These are phyloP conservation scores for Gonium pectorale DNA, from an alignment of 139 green algal genomes.

Conservation along the genomic window DNA sequence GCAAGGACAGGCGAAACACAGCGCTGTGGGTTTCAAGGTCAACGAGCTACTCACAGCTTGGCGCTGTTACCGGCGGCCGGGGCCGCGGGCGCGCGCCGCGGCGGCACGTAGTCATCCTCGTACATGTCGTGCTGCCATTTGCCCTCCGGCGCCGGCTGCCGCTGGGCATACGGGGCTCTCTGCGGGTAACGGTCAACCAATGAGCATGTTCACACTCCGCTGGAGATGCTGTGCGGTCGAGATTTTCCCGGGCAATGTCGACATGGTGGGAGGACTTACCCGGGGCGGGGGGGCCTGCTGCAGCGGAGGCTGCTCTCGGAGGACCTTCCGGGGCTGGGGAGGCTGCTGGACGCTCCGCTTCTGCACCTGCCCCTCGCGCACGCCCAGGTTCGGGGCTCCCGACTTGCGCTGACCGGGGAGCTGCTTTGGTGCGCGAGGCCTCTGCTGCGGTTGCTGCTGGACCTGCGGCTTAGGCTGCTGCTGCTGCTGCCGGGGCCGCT, in stretches of 20 bases:
- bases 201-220: too few relatives aligned
- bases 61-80: not conserved
- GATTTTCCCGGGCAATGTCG: too few relatives aligned
- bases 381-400: not conserved
- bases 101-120: not conserved
- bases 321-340: too few relatives aligned
- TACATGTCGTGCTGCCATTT: slow-evolving; percentile 43
- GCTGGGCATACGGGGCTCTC: not conserved
- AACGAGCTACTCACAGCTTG: slow-evolving; percentile 41
- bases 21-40: too few relatives aligned
- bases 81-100: not conserved
- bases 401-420: not conserved
- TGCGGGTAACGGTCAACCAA: too few relatives aligned
- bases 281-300: not conserved
- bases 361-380: slow-evolving; percentile 17
- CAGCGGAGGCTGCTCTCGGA: not conserved
- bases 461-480: not conserved
- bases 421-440: too few relatives aligned
- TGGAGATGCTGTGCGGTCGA: too few relatives aligned
- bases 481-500: slow-evolving; percentile 1
- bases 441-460: not conserved
- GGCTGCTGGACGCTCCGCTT: not conserved
- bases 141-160: slow-evolving; percentile 17
- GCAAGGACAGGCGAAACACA: too few relatives aligned
- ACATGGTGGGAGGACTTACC: too few relatives aligned